These are phyloP conservation scores for Lenwebbia sp. DNA, from an alignment of 345 rosid genomes.

Conservation along the genomic window DNA sequence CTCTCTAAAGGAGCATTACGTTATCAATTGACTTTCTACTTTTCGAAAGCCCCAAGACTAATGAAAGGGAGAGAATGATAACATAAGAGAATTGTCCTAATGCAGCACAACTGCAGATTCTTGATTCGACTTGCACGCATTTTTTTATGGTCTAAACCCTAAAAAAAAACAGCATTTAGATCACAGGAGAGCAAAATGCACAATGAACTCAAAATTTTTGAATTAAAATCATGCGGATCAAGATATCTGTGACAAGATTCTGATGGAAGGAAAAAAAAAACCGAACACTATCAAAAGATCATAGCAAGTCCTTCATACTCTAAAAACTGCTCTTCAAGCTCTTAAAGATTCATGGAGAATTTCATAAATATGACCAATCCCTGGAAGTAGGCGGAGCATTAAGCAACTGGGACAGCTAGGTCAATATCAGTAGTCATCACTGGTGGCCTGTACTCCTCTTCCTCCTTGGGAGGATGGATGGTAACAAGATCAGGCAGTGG, in stretches of 20 bases:
- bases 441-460: conserved; percentile 17
- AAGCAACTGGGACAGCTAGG: conserved; percentile 22
- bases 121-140: background rate
- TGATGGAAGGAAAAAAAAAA: background rate
- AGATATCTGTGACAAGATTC: background rate
- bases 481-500: conserved; percentile 80
- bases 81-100: background rate
- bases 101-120: background rate
- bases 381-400: background rate
- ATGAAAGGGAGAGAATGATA: background rate
- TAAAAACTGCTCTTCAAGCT: background rate
- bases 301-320: background rate
- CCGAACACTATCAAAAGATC: background rate
- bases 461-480: conserved; percentile 76
- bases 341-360: background rate
- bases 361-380: background rate
- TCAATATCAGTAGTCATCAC: conserved; percentile 21
- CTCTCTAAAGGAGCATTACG: background rate
- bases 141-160: background rate
- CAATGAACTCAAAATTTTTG: background rate
- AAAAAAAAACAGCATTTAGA: background rate
- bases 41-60: background rate
- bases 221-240: background rate
- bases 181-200: background rate
- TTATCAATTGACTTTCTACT: background rate